Conservation (phyloP, 257 asterid genomes). For the Primulina tabacum region DNA sequence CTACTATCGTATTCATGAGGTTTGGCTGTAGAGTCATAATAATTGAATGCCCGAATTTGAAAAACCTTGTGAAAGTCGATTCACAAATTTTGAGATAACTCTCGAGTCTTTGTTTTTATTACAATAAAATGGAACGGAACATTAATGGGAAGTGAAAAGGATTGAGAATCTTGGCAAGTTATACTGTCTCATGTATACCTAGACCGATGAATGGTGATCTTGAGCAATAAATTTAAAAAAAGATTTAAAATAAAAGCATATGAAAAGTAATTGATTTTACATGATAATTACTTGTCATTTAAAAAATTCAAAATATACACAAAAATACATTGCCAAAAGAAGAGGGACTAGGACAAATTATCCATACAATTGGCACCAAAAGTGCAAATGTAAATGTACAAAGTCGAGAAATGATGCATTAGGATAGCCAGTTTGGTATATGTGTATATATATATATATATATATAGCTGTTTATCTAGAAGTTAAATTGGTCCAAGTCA, state of each 20-base stretch:
- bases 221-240: no score
- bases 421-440: constrained; percentile 26
- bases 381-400: constrained; percentile 29
- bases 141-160: no score
- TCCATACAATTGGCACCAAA: constrained; percentile 33
- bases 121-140: no score
- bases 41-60: background rate
- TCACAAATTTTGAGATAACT: no score
- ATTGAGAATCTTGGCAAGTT: no score
- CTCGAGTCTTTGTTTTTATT: no score
- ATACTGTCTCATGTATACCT: background rate
- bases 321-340: background rate
- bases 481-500: constrained; percentile 41
- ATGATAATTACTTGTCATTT: background rate
- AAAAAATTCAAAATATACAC: background rate
- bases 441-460: background rate
- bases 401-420: constrained; percentile 20
- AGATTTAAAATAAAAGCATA: no score
- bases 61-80: no score
- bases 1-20: background rate
- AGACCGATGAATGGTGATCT: no score
- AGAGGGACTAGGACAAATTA: constrained; percentile 20
- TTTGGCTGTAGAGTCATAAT: background rate
- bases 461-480: constrained; percentile 20
- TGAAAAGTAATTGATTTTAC: background rate